Evolutionary conservation across 1,284 basidiomycete genomes (phyloP), one percentile per base, ranked within the genome.

Genomic region (Trametes polyzona): DNA sequence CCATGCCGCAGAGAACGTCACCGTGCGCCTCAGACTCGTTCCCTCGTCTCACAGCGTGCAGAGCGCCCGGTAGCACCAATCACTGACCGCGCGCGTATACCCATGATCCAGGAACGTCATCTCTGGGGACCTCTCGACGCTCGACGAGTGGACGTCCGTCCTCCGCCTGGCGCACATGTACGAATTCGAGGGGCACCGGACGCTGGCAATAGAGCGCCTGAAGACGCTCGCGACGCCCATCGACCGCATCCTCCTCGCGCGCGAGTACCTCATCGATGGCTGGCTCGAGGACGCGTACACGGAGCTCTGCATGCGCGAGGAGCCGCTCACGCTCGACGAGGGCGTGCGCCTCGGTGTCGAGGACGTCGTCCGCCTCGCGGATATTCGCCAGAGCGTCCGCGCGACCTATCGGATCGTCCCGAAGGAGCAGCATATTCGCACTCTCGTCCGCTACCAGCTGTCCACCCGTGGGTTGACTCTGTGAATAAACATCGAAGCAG

Each of bases 101-200:
- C 24, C 14, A 3, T 19, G 2, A 12, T 27, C 14, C 54, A 69
- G 68, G 48, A 54, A 62, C 40, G 54, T 60, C 19, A 47, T 52
- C 26, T 47, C 55, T 4, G 63, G 62, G 19, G 65, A 67, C 50
- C 52, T 64, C 7, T 36, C 52, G 24, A 62, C 67, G 23, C 57
- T 63, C 17, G 63, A 65, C 9, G 67, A 73, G 29, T 73, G 71
- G 71, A 60, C 63, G 3, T 68, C 68, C 40, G 65, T 73, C 23
- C 64, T 73, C 17, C 52, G 51, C 30, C 57, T 73, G 30, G 53
- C 69, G n/a, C 63, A 59, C 36, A 61, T 55, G 47, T 71, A 63
- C 63, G 58, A 56, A 6, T 69, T 71, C 55, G 52, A 61, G 2
- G 58, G 40, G 19, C 58, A 67, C 41, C 64, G 67, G n/a, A 40